phyloP scores from a whole-genome alignment of 2,329 filamentous ascomycete genomes.

The Cladosporium sp. region DNA sequence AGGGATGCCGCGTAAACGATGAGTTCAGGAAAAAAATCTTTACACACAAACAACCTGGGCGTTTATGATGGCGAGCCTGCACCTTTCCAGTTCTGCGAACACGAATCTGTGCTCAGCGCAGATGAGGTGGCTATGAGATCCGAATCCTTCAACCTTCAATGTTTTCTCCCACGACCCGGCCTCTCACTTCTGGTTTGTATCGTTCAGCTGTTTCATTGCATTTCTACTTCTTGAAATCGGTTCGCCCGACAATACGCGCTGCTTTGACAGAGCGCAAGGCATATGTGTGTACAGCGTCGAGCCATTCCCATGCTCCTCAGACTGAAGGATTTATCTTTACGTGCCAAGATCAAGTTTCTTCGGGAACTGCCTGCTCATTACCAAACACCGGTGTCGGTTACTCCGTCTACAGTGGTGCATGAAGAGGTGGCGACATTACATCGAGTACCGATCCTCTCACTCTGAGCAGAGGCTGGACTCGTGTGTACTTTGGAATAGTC shows the following conservation, averaged over 20 bases:
- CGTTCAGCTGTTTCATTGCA: background rate
- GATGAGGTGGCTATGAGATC: constrained; percentile 13
- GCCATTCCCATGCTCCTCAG: constrained; percentile 54
- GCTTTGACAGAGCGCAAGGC: constrained; percentile 36
- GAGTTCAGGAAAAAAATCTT: constrained; percentile 7
- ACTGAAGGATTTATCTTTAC: constrained; percentile 61
- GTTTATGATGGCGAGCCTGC: constrained; percentile 12
- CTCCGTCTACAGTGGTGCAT: constrained; percentile 57
- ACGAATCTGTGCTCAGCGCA: constrained; percentile 7
- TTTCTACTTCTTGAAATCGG: background rate
- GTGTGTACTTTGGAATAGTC: background rate
- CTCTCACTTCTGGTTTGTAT: constrained; percentile 6
- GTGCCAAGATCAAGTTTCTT: constrained; percentile 56
- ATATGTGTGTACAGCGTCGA: constrained; percentile 70
- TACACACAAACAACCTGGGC: constrained; percentile 9
- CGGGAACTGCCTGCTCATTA: constrained; percentile 51
- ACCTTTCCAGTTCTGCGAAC: constrained; percentile 10
- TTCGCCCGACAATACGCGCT: constrained; percentile 19
- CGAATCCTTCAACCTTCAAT: constrained; percentile 11
- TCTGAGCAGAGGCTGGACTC: no score
- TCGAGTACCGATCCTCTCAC: background rate
- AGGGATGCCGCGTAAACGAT: constrained; percentile 70
- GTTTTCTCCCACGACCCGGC: background rate
- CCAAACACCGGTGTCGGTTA: constrained; percentile 57
- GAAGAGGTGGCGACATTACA: constrained; percentile 56